Evolutionary conservation across 2,329 filamentous ascomycete species (phyloP).

Genomic region (Monilinia laxa): DNA sequence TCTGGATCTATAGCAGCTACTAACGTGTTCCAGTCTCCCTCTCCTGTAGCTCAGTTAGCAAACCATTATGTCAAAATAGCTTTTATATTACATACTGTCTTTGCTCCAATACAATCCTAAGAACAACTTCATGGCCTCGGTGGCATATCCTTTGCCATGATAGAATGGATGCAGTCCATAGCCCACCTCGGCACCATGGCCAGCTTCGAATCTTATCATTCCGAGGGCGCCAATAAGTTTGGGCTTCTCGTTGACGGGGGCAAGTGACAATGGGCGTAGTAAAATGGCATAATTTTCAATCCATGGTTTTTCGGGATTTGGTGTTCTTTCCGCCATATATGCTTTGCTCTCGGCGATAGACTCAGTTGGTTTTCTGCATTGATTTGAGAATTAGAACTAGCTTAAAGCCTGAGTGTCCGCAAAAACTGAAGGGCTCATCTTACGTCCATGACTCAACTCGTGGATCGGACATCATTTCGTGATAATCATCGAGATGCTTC

Average conservation of each 20-base stretch:
- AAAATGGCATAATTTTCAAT: conserved; percentile 33
- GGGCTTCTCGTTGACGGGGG: conserved; percentile 3
- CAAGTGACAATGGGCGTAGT: conserved; percentile 19
- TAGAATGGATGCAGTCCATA: conserved; percentile 29
- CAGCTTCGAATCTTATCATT: conserved; percentile 24
- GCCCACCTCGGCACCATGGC: conserved; percentile 27
- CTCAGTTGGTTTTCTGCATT: neutral
- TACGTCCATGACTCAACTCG: conserved; percentile 27
- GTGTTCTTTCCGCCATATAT: conserved; percentile 17
- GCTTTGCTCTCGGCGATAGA: conserved; percentile 22
- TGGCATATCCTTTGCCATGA: conserved; percentile 29
- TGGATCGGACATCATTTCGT: conserved; percentile 25
- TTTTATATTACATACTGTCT: conserved; percentile 12
- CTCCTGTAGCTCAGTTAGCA: conserved; percentile 10
- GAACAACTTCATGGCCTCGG: conserved; percentile 29
- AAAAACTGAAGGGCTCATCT: neutral
- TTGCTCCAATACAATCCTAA: conserved; percentile 20
- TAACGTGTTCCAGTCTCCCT: conserved; percentile 21
- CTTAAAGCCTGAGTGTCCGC: neutral
- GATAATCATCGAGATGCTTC: conserved; percentile 30
- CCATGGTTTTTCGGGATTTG: conserved; percentile 26
- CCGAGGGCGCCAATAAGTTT: conserved; percentile 29
- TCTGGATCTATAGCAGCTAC: conserved; percentile 28
- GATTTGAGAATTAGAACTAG: neutral
- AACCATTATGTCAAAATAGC: neutral